Evolutionary conservation across 2,329 filamentous ascomycete genomes (phyloP), one percentile per base, ranked within the genome.

Genomic region (Pestalotiopsis sp.): DNA sequence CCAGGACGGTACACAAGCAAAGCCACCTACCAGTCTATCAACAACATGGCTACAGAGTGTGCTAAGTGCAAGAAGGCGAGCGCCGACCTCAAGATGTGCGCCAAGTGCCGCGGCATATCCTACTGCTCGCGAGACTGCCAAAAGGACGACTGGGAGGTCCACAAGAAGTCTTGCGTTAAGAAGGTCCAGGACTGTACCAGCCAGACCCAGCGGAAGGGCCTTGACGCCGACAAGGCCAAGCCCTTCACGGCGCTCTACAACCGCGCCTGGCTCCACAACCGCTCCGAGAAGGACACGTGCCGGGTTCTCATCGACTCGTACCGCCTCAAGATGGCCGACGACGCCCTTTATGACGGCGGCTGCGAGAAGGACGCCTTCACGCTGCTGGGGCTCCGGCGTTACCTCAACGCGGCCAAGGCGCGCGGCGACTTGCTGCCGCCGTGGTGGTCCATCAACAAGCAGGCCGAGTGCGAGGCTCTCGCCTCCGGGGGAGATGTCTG

Each of bases 241-340:
- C 82, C 84, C 3, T 85, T 85, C 69, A 78, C 78, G 2, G 75
- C 75, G n/a, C 80, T 86, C 1, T 67, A 78, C 2, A 75, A 76
- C 2, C 75, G 75, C 41, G 84, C 76, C 3, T 87, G 78, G 75
- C 80, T 87, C 3, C 80, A 86, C 67, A 74, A 76, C 70, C 82
- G 82, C 13, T 77, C 82, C 1, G 77, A 84, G 70, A 73, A 73
- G 20, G 84, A 86, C 57, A 80, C 83, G 4, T 87, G 82, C 73
- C 72, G 76, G 27, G 71, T 85, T 1, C 80, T 87, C 12, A 80
- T 87, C 66, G 85, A 87, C 69, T 70, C 79, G 2, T 86, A 86
- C 72, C 83, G 83, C 38, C 71, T 87, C n/a, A 81, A 80, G n/a
- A 68, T 80, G n/a, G 77, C 81, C 2, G 83, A 81, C 68, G 68